Base-by-base conservation (phyloP, 495 filamentous ascomycete genomes). In the Oleoguttula mirabilis region DNA sequence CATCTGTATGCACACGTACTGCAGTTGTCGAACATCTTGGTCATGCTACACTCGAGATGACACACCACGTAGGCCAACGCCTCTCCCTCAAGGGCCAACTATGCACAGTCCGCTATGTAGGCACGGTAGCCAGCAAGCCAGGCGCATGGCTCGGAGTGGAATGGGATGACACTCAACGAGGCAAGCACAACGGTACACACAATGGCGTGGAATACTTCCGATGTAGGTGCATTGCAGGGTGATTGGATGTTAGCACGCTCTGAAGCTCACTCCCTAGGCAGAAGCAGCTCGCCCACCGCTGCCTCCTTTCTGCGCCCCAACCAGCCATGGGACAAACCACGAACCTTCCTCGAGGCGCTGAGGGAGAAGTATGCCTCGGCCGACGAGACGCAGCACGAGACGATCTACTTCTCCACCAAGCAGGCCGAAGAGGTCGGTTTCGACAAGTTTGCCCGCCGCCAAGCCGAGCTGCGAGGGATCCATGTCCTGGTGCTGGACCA, bases 381-480 rank as follows among this genome's bases (percentile, higher is more conserved):
- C 11, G 22, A 28, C 10, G 22, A 45, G 11, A 21, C 20, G 23
- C 15, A 16, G 19, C 53, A 64, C 32, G 66, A 69, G 39, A 48
- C 65, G 3, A 82, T 94, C 41, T 54, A 70, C 21, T 79, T 95
- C 50, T 85, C 80, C 35, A 77, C 77, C 15, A 98, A 98, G 59
- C 71, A 90, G 19, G 87, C 82, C 16, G 83, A 98, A 63, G 92
- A 96, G 65, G 75, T 98, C 17, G 90, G 90, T 32, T 96, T 96
- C 56, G 88, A 92, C 40, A 94, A 94, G 67, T 87, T 94, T 48
- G 70, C 81, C 20, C 72, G 71, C 45, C 73, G 88, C 61, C 76
- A 86, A 40, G 79, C 84, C 2, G 71, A 82, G 57, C 66, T 96
- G 17, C 63, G 77, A 34, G 81, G 88, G 54, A 67, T 96, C 45